Evolutionary conservation across 352 stramenopile species (phyloP), one percentile per base, ranked within the genome.

Genomic region (Pythium oligandrum): DNA sequence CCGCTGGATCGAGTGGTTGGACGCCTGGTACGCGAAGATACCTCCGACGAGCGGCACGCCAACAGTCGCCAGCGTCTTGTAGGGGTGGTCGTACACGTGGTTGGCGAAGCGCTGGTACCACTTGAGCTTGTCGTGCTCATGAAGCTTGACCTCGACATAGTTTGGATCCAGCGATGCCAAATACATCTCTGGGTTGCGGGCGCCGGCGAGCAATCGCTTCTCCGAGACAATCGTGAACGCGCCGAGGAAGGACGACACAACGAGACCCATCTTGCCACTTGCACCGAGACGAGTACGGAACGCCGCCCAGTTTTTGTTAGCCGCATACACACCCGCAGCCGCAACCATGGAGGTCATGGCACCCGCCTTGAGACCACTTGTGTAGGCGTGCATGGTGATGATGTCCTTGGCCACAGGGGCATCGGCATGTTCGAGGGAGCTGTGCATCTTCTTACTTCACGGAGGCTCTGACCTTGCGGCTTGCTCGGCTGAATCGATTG

Each of bases 21-120:
- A 58, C 48, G 67, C 64, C 67, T 93, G 83, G 53, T 75, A 82
- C 17, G 68, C 55, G 64, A 78, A 91, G 55, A 93, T 93, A 46
- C 78, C 63, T 17, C 76, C 80, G 0, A 93, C 83, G 6, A 90
- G 56, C 6, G 83, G 83, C 12, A 63, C 66, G 50, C 79, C 81
- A 6, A 88, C 66, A 0, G 59, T 55, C 33, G 75, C 51, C 17
- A 93, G 51, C 26, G 73, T 63, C 40, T 70, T 70, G 65, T 89
- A 93, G 53, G 83, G 83, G 63, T 91, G 74, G 58, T 93, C 83
- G 63, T 90, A 91, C 53, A 93, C 51, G 39, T 78, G 75, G 68
- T 93, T 93, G 56, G 80, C 80, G 4, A 63, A 43, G 12, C 68
- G 68, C 57, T 93, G 73, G 69, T 84, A 75, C 49, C 71, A 59